phyloP scores from a whole-genome alignment of 176 grass and related monocot species.

The Hyparrhenia diplandra region DNA sequence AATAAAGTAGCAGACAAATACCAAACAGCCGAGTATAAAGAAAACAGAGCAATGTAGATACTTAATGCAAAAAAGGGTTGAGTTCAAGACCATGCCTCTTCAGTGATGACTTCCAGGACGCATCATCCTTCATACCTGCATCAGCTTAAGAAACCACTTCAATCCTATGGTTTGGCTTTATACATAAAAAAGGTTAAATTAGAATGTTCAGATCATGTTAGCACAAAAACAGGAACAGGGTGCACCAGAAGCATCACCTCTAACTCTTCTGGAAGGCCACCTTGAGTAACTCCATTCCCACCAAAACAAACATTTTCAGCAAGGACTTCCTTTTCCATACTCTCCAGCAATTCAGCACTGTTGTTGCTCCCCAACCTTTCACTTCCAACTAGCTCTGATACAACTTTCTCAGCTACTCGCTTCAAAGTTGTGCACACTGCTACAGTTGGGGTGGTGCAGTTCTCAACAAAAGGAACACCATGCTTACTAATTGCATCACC shows the following conservation, averaged over 20 bases:
- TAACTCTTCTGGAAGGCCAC: slow-evolving; percentile 53
- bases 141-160: slow-evolving; percentile 56
- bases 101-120: slow-evolving; percentile 25
- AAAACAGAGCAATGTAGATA: slow-evolving; percentile 46
- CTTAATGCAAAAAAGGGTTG: slow-evolving; percentile 24
- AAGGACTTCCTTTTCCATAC: slow-evolving; percentile 25
- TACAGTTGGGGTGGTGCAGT: slow-evolving; percentile 12
- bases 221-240: not conserved
- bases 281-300: slow-evolving; percentile 30
- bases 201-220: slow-evolving; percentile 33
- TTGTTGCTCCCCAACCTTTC: slow-evolving; percentile 36
- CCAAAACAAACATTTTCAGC: slow-evolving; percentile 30
- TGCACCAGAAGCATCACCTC: slow-evolving; percentile 62
- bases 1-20: slow-evolving; percentile 43
- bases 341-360: slow-evolving; percentile 45
- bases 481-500: slow-evolving; percentile 21
- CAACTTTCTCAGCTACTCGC: slow-evolving; percentile 35
- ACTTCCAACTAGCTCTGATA: slow-evolving; percentile 38
- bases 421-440: slow-evolving; percentile 35
- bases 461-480: slow-evolving; percentile 24
- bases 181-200: slow-evolving; percentile 19
- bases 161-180: slow-evolving; percentile 47
- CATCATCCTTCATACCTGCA: slow-evolving; percentile 69
- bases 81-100: slow-evolving; percentile 66
- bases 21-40: slow-evolving; percentile 70